These are phyloP conservation scores for Escovopsis sp. DNA, from an alignment of 2,329 filamentous ascomycete species.

Conservation along the genomic window DNA sequence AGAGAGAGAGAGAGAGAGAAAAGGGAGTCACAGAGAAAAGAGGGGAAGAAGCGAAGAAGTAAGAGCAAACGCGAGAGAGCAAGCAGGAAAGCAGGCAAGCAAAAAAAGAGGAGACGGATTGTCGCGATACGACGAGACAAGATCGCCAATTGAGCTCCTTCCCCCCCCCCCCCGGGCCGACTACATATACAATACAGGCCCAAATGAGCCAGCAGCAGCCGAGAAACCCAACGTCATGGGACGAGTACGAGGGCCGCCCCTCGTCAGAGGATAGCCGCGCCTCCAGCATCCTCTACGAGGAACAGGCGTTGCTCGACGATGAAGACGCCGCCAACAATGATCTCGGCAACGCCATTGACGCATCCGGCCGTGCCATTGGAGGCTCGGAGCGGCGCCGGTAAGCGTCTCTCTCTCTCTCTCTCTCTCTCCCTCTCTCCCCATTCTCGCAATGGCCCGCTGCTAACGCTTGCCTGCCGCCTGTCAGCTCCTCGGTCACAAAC, in stretches of 20 bases:
- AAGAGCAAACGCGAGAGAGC: not conserved
- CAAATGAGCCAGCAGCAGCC: conserved; percentile 15
- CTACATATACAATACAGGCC: too few species aligned
- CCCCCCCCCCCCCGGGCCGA: too few species aligned
- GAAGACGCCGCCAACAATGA: conserved; percentile 20
- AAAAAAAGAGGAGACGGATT: not conserved
- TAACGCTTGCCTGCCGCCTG: not conserved
- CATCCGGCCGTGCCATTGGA: conserved; percentile 4
- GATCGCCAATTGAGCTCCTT: too few species aligned
- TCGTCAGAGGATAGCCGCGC: conserved; percentile 29
- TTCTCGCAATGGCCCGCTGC: too few species aligned
- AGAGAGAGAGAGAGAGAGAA: not conserved
- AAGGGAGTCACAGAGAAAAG: not conserved
- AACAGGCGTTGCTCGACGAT: conserved; percentile 30
- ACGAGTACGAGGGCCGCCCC: conserved; percentile 29
- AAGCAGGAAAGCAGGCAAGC: not conserved
- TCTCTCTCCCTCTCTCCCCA: not conserved
- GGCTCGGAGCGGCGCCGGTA: conserved; percentile 17
- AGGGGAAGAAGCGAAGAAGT: not conserved
- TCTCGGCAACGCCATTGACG: conserved; percentile 8
- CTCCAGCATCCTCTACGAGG: conserved; percentile 28
- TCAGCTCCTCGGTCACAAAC: conserved; percentile 47
- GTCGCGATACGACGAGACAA: not conserved
- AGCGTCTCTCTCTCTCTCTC: not conserved
- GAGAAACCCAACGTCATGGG: conserved; percentile 29